Conservation (phyloP, 2,329 filamentous ascomycete genomes). For the Aspergillus sp. region DNA sequence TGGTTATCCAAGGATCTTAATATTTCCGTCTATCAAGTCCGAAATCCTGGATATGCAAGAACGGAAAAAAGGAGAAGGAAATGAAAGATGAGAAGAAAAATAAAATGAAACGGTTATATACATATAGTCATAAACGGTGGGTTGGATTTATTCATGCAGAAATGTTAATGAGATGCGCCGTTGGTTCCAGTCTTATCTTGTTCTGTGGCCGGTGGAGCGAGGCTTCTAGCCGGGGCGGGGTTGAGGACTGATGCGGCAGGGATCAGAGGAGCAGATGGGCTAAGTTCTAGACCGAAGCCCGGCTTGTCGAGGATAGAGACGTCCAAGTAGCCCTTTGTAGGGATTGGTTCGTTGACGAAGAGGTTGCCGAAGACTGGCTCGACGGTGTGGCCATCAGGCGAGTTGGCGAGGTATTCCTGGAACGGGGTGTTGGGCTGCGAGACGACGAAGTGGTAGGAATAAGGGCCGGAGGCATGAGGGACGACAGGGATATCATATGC, state of each 20-base stretch:
- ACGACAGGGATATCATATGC: constrained; percentile 95
- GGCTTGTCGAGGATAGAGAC: constrained; percentile 80
- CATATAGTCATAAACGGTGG: constrained; percentile 1
- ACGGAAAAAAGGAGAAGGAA: background rate
- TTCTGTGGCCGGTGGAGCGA: constrained; percentile 33
- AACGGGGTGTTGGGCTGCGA: constrained; percentile 92
- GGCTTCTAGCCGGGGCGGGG: constrained; percentile 56
- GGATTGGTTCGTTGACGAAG: constrained; percentile 88
- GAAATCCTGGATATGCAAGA: background rate
- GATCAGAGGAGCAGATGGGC: constrained; percentile 77
- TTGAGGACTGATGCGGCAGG: constrained; percentile 72
- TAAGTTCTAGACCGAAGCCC: constrained; percentile 85
- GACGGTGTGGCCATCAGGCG: constrained; percentile 84
- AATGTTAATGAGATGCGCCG: constrained; percentile 14
- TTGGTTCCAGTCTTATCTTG: constrained; percentile 23
- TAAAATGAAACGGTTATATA: constrained; percentile 6
- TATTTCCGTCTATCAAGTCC: constrained; percentile 5
- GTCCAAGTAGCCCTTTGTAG: constrained; percentile 76
- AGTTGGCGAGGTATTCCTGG: constrained; percentile 95
- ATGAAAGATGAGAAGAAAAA: background rate
- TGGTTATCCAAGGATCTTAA: background rate
- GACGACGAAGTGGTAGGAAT: constrained; percentile 94
- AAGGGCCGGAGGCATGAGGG: constrained; percentile 89
- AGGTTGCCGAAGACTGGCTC: constrained; percentile 89
- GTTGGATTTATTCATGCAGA: background rate